These are phyloP conservation scores for Zea mays DNA, from an alignment of 176 grass and related monocot genomes.

Conservation along the genomic window DNA sequence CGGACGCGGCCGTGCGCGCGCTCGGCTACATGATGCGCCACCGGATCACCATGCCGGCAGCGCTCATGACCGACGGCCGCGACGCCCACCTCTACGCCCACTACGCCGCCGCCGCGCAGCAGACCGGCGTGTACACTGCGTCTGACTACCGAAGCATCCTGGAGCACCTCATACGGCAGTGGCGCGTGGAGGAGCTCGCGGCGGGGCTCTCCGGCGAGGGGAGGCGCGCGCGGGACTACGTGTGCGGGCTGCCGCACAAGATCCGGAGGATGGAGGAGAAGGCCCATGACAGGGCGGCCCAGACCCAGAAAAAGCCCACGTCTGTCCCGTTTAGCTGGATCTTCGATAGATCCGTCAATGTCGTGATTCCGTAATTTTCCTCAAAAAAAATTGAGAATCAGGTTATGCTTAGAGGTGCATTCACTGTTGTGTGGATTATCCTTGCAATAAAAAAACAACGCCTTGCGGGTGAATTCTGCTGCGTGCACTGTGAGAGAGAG, in stretches of 20 bases:
- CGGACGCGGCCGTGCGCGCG: constrained; percentile 58
- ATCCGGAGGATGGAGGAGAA: constrained; percentile 69
- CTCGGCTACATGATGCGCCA: constrained; percentile 83
- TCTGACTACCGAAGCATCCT: constrained; percentile 65
- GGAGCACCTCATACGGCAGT: constrained; percentile 63
- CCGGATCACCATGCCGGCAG: constrained; percentile 71
- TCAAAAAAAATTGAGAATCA: background rate
- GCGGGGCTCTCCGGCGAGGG: constrained; percentile 61
- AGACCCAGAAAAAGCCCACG: constrained; percentile 2
- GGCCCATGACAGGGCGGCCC: constrained; percentile 48
- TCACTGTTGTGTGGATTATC: background rate
- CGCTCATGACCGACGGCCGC: constrained; percentile 72
- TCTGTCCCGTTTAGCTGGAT: constrained; percentile 64
- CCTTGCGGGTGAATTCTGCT: background rate
- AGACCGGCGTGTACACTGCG: constrained; percentile 53
- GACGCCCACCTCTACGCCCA: constrained; percentile 56
- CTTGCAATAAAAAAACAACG: too few relatives aligned
- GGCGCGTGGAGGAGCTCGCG: constrained; percentile 56
- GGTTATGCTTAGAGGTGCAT: too few relatives aligned
- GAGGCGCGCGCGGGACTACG: constrained; percentile 60
- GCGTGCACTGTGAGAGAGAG: background rate
- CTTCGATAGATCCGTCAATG: constrained; percentile 51
- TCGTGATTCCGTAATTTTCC: constrained; percentile 11
- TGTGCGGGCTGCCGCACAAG: constrained; percentile 58
- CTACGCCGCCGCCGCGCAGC: constrained; percentile 52